Evolutionary conservation across 768 basidiomycete species (phyloP).

Genomic region (Suillus weaverae): DNA sequence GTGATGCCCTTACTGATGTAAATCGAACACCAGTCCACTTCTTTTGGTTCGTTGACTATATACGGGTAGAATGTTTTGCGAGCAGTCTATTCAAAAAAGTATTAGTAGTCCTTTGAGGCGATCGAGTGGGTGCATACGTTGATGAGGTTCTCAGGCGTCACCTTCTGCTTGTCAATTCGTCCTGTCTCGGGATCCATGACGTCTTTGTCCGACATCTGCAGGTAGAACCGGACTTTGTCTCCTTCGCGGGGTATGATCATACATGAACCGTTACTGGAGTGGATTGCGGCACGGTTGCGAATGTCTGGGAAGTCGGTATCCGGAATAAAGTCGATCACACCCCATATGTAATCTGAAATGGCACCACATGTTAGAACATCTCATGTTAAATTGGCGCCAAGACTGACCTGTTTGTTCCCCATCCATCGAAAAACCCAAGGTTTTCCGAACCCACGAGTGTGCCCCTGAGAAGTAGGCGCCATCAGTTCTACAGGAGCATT

Average conservation of each 20-base stretch:
- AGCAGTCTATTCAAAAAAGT: constrained; percentile 42
- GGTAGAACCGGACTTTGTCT: constrained; percentile 68
- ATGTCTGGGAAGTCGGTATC: constrained; percentile 81
- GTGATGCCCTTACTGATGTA: constrained; percentile 56
- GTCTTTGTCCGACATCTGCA: constrained; percentile 58
- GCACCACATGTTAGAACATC: background rate
- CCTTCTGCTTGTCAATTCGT: constrained; percentile 52
- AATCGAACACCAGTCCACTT: constrained; percentile 71
- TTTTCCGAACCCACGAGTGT: constrained; percentile 48
- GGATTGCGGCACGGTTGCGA: constrained; percentile 62
- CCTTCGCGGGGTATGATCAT: constrained; percentile 76
- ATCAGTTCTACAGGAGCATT: background rate
- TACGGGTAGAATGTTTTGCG: constrained; percentile 59
- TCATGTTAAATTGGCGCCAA: background rate
- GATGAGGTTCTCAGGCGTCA: constrained; percentile 52
- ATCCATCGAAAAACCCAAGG: constrained; percentile 44
- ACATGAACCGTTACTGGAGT: constrained; percentile 66
- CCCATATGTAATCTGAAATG: constrained; percentile 71
- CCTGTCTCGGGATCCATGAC: constrained; percentile 45
- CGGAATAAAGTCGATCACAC: constrained; percentile 70
- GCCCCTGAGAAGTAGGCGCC: constrained; percentile 31
- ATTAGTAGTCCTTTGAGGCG: background rate
- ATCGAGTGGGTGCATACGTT: constrained; percentile 36
- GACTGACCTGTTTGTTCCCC: constrained; percentile 48
- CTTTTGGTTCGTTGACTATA: constrained; percentile 45